phyloP scores from a whole-genome alignment of 768 basidiomycete species.

The Mycena capillaripes region DNA sequence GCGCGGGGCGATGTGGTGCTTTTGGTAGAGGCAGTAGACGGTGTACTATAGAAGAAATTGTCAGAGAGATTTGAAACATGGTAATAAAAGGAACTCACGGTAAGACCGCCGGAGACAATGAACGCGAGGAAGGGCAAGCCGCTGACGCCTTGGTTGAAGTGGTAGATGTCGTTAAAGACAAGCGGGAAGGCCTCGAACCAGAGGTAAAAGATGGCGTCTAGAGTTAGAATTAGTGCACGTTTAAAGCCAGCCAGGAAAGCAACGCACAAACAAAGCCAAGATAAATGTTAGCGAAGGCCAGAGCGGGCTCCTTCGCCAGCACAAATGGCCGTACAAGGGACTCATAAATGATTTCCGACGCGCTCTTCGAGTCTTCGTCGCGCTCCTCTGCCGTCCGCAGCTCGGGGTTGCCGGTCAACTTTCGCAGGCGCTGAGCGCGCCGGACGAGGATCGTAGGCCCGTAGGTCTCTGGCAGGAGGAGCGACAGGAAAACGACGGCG shows the following conservation, averaged over 20 bases:
- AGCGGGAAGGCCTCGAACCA: conserved; percentile 52
- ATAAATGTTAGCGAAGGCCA: conserved; percentile 47
- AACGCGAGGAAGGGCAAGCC: conserved; percentile 21
- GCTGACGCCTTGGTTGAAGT: conserved; percentile 41
- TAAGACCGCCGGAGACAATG: conserved; percentile 35
- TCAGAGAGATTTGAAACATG: neutral
- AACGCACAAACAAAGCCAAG: conserved; percentile 46
- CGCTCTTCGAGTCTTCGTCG: conserved; percentile 35
- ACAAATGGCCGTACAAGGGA: conserved; percentile 47
- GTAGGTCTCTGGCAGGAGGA: conserved; percentile 49
- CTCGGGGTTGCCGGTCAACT: conserved; percentile 44
- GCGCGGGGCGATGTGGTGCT: conserved; percentile 31
- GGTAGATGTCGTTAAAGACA: conserved; percentile 49
- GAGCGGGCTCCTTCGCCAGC: conserved; percentile 47
- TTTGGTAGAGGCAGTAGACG: conserved; percentile 39
- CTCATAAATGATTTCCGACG: conserved; percentile 36
- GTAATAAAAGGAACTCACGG: conserved; percentile 9
- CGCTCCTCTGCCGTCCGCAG: conserved; percentile 44
- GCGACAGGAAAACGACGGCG: conserved; percentile 41
- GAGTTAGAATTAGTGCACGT: neutral
- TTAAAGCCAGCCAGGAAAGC: neutral
- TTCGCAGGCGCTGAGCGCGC: conserved; percentile 46
- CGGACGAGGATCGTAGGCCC: conserved; percentile 44
- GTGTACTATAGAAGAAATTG: conserved; percentile 25
- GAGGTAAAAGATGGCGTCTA: conserved; percentile 47